Conservation (phyloP, 2,329 filamentous ascomycete species). For the Passalora sequoiae region DNA sequence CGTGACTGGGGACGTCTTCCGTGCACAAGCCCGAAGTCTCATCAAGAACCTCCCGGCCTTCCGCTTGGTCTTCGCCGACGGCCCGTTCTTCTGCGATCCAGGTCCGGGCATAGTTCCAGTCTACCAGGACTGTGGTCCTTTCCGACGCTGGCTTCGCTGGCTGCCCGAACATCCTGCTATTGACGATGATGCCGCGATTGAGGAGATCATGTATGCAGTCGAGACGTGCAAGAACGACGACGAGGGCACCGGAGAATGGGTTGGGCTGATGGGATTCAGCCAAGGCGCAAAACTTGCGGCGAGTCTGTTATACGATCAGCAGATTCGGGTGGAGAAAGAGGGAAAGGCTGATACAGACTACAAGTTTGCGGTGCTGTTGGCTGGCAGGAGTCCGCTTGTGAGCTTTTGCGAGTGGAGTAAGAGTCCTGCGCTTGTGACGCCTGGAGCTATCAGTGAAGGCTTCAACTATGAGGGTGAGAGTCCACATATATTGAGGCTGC, state of each 20-base stretch:
- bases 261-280: constrained; percentile 48
- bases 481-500: constrained; percentile 50
- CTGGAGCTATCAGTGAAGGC: constrained; percentile 43
- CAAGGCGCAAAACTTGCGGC: constrained; percentile 47
- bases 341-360: constrained; percentile 41
- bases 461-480: constrained; percentile 40
- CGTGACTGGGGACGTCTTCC: constrained; percentile 65
- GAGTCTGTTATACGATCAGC: constrained; percentile 52
- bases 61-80: constrained; percentile 68
- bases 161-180: constrained; percentile 52
- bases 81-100: constrained; percentile 58
- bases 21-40: constrained; percentile 59
- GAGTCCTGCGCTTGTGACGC: constrained; percentile 36
- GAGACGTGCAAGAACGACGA: constrained; percentile 44
- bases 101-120: constrained; percentile 60
- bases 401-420: constrained; percentile 43
- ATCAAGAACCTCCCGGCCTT: constrained; percentile 53
- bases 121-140: constrained; percentile 63
- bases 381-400: constrained; percentile 58
- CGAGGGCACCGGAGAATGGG: constrained; percentile 43
- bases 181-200: constrained; percentile 46
- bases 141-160: constrained; percentile 61
- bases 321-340: constrained; percentile 46
- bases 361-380: constrained; percentile 58
- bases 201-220: constrained; percentile 45